phyloP scores from a whole-genome alignment of 345 rosid genomes.

The Eucalyptus brandiana region DNA sequence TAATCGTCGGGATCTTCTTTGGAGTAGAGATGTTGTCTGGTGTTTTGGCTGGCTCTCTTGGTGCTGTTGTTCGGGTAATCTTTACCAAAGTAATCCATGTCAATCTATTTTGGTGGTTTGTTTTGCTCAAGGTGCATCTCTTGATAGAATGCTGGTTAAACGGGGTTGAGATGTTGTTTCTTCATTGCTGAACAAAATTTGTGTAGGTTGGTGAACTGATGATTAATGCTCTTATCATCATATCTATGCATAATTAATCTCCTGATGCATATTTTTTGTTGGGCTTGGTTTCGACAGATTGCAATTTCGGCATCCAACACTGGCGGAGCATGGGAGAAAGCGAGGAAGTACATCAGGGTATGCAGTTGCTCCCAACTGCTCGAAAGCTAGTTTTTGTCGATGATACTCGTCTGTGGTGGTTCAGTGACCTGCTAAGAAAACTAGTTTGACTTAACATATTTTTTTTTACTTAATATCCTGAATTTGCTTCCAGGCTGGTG shows the following conservation, averaged over 20 bases:
- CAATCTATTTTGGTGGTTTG: not conserved
- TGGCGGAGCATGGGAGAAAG: not conserved
- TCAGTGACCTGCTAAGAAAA: not conserved
- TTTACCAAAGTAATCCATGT: not conserved
- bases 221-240: not conserved
- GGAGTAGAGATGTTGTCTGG: conserved; percentile 19
- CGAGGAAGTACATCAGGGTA: rapidly evolving
- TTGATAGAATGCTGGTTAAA: not conserved
- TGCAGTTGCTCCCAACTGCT: not conserved
- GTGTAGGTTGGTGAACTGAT: not conserved
- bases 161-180: not conserved
- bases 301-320: not conserved
- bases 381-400: not conserved
- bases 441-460: not conserved
- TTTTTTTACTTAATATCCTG: too few relatives aligned
- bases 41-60: not conserved
- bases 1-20: conserved; percentile 17
- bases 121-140: not conserved
- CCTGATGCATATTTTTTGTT: not conserved
- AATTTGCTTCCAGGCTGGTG: too few relatives aligned
- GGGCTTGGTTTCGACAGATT: not conserved
- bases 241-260: too few relatives aligned
- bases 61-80: not conserved
- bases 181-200: not conserved
- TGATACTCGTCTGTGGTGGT: not conserved